Evolutionary conservation across 140 eudicot genomes (phyloP), one percentile per base, ranked within the genome.

Genomic region (Cichorium intybus): DNA sequence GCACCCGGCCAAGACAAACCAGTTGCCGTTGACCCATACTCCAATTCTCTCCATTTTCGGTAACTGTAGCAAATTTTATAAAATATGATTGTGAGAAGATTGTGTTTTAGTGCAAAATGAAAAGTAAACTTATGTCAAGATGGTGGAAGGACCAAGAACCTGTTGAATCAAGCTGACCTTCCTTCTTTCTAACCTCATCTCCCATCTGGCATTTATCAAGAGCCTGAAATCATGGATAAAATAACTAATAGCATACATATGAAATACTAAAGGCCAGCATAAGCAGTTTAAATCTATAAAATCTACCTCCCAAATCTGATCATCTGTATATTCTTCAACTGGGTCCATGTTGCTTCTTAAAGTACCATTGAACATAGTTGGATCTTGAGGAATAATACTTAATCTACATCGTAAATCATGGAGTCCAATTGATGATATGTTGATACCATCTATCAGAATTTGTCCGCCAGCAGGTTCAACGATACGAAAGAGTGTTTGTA

Each of bases 181-280:
- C 79, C 66, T 84, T 87, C 66, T 77, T 84, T 58, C 96, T 69
- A 51, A 87, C 87, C 77, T 84, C 96, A 17, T 87, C 96, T 12
- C 92, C 93, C 24, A 87, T 84, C 70, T 87, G 93, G 67, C 96
- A 87, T 48, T 87, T 87, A 54, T 84, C 96, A 43, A 87, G 96
- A 59, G 77, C 90, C 95, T 87, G 61, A 68, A 72, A 58, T 28
- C 43, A 60, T 14, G 24, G 20, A 58, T 6, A 26, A 74, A 39
- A 10, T 8, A 79, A 24, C 26, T 49, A 73, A 22, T 10, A 45
- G 46, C 65, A 46, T 18, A 54, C 18, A 53, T 34, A 22, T 17
- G 7, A n/a, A n/a, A 56, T 2, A 47, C 10, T 12, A 60, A 26
- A 35, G 7, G 34, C 34, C 31, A 4, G 8, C 11, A 18, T 24